Percentiles rank a stretch among this genome's conserved stretches.
These are phyloP conservation scores for Candida ascalaphidarum DNA, from an alignment of 805 yeast genomes.

Conservation along the genomic window DNA sequence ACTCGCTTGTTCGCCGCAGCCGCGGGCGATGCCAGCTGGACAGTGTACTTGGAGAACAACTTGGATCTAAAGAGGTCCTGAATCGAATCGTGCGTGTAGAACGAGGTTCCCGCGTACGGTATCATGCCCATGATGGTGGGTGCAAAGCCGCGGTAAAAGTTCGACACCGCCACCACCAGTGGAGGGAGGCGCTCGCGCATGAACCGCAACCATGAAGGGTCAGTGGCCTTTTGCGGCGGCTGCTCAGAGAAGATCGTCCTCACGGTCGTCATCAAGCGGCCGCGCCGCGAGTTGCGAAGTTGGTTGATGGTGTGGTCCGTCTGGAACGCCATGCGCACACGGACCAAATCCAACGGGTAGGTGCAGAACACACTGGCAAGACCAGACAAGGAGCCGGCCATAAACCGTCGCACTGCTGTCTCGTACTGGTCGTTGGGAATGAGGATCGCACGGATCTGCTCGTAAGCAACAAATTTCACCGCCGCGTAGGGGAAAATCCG, in stretches of 20 bases:
- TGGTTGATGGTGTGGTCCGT: conserved; percentile 37
- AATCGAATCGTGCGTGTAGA: conserved; percentile 83
- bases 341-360: conserved; percentile 82
- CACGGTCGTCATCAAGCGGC: conserved; percentile 24
- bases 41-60: conserved; percentile 45
- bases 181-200: conserved; percentile 24
- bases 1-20: conserved; percentile 6
- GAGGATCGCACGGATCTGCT: conserved; percentile 72
- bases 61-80: conserved; percentile 80
- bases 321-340: conserved; percentile 89
- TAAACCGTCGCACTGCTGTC: conserved; percentile 68
- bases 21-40: conserved; percentile 9
- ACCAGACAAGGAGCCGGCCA: conserved; percentile 90
- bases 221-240: conserved; percentile 25
- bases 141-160: conserved; percentile 89
- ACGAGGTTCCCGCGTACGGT: conserved; percentile 97
- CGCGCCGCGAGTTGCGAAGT: conserved; percentile 16
- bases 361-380: conserved; percentile 79
- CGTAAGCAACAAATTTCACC: conserved; percentile 92
- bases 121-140: conserved; percentile 94
- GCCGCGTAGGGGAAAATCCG: conserved; percentile 97
- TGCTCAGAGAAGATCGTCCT: conserved; percentile 22
- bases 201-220: conserved; percentile 29
- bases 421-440: conserved; percentile 73
- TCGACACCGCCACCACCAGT: conserved; percentile 34